These are phyloP conservation scores for Hortaea werneckii DNA, from an alignment of 2,329 filamentous ascomycete species.

Conservation along the genomic window DNA sequence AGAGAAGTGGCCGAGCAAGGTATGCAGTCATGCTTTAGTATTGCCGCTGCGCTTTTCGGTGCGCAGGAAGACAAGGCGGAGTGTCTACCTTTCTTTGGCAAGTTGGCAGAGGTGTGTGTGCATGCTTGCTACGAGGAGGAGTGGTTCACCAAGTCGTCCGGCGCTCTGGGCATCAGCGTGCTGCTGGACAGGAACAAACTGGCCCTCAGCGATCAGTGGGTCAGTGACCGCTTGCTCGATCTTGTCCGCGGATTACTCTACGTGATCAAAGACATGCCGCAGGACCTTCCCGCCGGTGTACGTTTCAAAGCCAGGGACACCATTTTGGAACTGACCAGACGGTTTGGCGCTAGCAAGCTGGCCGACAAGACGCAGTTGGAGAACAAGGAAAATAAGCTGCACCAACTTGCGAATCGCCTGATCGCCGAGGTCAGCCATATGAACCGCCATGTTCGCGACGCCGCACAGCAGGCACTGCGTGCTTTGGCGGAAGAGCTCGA, in stretches of 20 bases:
- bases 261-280: slow-evolving; percentile 96
- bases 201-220: slow-evolving; percentile 74
- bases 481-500: slow-evolving; percentile 69
- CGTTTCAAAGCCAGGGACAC: slow-evolving; percentile 73
- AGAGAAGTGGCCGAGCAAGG: slow-evolving; percentile 73
- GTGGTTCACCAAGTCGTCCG: slow-evolving; percentile 96
- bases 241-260: slow-evolving; percentile 88
- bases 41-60: slow-evolving; percentile 62
- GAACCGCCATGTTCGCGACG: slow-evolving; percentile 88
- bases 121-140: slow-evolving; percentile 96
- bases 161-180: slow-evolving; percentile 80
- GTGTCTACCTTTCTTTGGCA: slow-evolving; percentile 72
- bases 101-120: slow-evolving; percentile 74
- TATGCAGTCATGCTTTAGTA: slow-evolving; percentile 67
- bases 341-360: slow-evolving; percentile 61
- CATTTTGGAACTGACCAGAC: slow-evolving; percentile 61
- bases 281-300: slow-evolving; percentile 84
- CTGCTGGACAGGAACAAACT: slow-evolving; percentile 76
- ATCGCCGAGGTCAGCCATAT: slow-evolving; percentile 87
- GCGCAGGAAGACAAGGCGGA: slow-evolving; percentile 62
- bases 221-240: slow-evolving; percentile 71
- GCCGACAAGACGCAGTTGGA: slow-evolving; percentile 70
- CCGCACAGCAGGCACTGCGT: slow-evolving; percentile 69
- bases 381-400: slow-evolving; percentile 55
- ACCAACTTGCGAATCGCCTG: slow-evolving; percentile 71